phyloP scores from a whole-genome alignment of 306 rosid genomes.

The Quercus glauca region DNA sequence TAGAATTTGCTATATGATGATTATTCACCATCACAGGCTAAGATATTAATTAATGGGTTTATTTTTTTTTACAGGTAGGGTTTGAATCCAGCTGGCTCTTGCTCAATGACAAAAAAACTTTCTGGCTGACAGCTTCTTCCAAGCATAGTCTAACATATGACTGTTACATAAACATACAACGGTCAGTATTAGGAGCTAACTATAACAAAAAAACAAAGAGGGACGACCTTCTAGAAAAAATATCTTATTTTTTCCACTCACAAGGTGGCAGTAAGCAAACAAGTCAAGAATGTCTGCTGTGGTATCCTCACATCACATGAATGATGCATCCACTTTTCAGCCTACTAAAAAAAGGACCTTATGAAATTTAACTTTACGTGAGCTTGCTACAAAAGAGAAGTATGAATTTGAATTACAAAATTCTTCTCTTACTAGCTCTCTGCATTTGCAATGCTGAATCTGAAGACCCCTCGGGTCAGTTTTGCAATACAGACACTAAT shows the following conservation, averaged over 20 bases:
- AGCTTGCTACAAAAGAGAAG: background rate
- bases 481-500: slow-evolving; percentile 43
- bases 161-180: too few species aligned
- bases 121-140: too few species aligned
- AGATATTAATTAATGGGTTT: too few species aligned
- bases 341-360: background rate
- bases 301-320: slow-evolving; percentile 6
- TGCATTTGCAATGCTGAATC: slow-evolving; percentile 37
- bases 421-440: slow-evolving; percentile 33
- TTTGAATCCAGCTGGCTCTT: too few species aligned
- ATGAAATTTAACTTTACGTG: background rate
- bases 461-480: slow-evolving; percentile 44
- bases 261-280: background rate
- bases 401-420: slow-evolving; percentile 26
- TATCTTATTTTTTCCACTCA: background rate
- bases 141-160: too few species aligned
- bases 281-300: slow-evolving; percentile 40
- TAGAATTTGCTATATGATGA: too few species aligned
- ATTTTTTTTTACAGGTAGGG: too few species aligned
- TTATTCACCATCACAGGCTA: too few species aligned
- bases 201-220: background rate
- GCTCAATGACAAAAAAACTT: too few species aligned
- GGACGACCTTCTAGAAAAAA: background rate
- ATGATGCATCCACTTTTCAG: background rate
- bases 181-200: background rate